Conservation (phyloP, 2,329 filamentous ascomycete genomes). For the Macrophomina tecta region DNA sequence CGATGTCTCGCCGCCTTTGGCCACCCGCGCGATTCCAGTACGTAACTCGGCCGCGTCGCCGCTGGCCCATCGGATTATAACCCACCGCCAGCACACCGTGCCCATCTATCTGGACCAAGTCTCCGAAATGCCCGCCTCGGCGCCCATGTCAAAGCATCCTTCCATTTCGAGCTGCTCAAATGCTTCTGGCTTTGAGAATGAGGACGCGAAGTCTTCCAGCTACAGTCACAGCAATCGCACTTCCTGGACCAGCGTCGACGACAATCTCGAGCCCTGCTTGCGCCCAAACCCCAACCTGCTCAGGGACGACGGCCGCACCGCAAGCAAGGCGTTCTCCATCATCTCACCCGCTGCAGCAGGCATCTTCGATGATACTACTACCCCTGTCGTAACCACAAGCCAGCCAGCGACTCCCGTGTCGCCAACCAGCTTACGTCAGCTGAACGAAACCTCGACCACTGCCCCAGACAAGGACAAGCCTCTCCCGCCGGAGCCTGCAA, state of each 20-base stretch:
- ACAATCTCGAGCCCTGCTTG: conserved; percentile 37
- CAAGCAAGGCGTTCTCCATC: conserved; percentile 33
- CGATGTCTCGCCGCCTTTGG: conserved; percentile 43
- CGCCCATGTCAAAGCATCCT: conserved; percentile 21
- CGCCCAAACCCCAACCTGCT: conserved; percentile 31
- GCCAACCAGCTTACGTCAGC: background rate
- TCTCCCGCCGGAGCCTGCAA: conserved; percentile 12
- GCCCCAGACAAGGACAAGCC: conserved; percentile 1
- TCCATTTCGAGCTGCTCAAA: conserved; percentile 44
- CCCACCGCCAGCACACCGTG: conserved; percentile 16
- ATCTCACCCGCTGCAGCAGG: conserved; percentile 36
- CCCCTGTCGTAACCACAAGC: conserved; percentile 26
- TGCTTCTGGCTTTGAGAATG: conserved; percentile 37
- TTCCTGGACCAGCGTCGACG: conserved; percentile 48
- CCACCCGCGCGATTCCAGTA: conserved; percentile 19
- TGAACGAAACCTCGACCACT: background rate
- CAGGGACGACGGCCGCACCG: conserved; percentile 31
- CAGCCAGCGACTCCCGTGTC: conserved; percentile 15
- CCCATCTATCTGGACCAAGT: conserved; percentile 23
- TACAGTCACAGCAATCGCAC: conserved; percentile 44
- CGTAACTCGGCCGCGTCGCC: conserved; percentile 36
- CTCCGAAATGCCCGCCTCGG: background rate
- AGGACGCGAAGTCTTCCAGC: conserved; percentile 46
- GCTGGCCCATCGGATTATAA: conserved; percentile 16
- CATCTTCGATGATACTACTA: conserved; percentile 35